Base-by-base conservation (phyloP, 2,329 filamentous ascomycete species). In the Apiospora aurea region DNA sequence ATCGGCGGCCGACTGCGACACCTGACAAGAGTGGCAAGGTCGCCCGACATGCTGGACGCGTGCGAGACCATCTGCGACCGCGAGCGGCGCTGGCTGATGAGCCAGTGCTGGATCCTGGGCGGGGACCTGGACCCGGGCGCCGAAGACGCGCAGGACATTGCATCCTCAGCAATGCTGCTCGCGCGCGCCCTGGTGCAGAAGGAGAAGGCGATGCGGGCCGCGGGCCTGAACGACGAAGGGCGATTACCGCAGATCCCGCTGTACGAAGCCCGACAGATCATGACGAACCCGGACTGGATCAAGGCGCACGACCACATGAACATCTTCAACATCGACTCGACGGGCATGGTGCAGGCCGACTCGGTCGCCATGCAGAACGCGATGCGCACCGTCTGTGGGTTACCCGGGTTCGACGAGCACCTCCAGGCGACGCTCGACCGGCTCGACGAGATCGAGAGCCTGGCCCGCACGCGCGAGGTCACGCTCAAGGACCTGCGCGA, bases 41-140 rank as follows among this genome's bases (percentile, higher is more conserved):
- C 84, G 0, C 77, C 80, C 7, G 81, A 89, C 75, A 89, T 89
- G 87, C 75, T 88, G 6, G 76, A 80, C 29, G 85, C 85, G 14
- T 87, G 86, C 77, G 80, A 89, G 21, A 80, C 85, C 71, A 93
- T 94, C 78, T 89, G 89, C 78, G 85, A 90, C 5, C 87, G 86
- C 67, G 92, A 94, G 80, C 93, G 92, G 83, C 91, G 88, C n/a
- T 94, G 92, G 91, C 92, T 94, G 75, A 84, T 94, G 11, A 93
- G 93, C 81, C 90, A 92, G 79, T 94, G 92, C 82, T 93, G 91
- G 87, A 92, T 94, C 72, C 86, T 94, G 4, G 92, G 92, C 14
- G 84, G 83, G 69, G 91, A 92, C 74, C 93, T 94, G 87, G 90
- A 92, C 76, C 89, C 91, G 80, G 89, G 91, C 74, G 90, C 90